Evolutionary conservation across 2,329 filamentous ascomycete genomes (phyloP), one percentile per base, ranked within the genome.

Genomic region (Graphiopsis chlorocephala): DNA sequence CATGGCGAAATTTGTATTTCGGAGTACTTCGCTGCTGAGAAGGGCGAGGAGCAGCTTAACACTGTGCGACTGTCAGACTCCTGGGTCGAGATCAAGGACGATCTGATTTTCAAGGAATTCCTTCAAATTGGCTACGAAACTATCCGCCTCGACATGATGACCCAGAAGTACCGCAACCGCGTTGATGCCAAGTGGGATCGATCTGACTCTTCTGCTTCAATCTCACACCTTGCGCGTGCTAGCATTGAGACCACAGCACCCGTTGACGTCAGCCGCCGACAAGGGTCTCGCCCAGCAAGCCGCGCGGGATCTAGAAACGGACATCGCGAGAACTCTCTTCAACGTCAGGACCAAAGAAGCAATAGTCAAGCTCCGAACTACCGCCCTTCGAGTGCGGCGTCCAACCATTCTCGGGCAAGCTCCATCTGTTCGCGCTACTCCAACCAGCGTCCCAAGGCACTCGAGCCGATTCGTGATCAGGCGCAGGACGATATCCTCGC

Each of bases 31-130:
- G 78, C 75, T 4, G 67, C 74, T 3, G 75, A 78, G 14, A 79
- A 78, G 64, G 74, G 76, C 1, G 76, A 81, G 20, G 78, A 83
- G 65, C 78, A 79, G 17, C 75, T 79, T 63, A 69, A 80, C 38
- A 79, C 81, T 66, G 78, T 85, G 17, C 75, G 80, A 63, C 78
- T 84, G 65, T 84, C 81, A 0, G 78, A 81, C 42, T 75, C 79
- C 25, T 85, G 83, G 83, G 70, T 79, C 2, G 74, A 76, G n/a
- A 76, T 84, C 59, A 80, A 80, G 68, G 73, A 80, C 61, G 83
- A 84, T 64, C 78, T 82, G 1, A 79, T 83, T 17, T 85, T 84
- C 67, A 74, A 77, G 6, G 76, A 80, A 5, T 82, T 84, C 59
- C 73, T 76, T 1, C 73, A 71, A 2, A 72, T 79, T n/a, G 78